Evolutionary conservation across 2,329 filamentous ascomycete species (phyloP), one percentile per base, ranked within the genome.

Genomic region (Aspergillus sp.): DNA sequence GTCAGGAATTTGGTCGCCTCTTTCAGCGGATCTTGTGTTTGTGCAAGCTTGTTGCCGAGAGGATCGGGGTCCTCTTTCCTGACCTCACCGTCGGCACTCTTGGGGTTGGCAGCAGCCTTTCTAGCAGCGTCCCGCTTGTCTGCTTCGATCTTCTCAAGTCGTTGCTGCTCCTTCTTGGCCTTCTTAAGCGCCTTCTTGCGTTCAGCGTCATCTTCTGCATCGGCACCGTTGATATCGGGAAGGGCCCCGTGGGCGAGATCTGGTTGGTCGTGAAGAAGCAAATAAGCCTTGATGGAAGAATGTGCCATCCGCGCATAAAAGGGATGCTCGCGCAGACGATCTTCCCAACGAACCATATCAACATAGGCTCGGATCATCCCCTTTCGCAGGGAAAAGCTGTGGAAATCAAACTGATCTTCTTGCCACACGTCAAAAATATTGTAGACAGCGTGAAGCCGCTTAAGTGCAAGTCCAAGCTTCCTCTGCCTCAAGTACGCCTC

Each of bases 391-490:
- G 92, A 97, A 76, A 99, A 99, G 73, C 87, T 91, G 81, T 99
- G 96, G 80, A 99, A 99, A 73, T 99, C 95, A 68, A 98, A 97
- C 70, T 99, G 95, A 68, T 99, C 95, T 73, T 99, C 96, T 71
- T 96, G 89, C 95, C 95, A 99, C 19, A 91, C 87, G 64, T 98
- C 93, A 69, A 99, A 99, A 64, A 99, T 96, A 75, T 90, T 91
- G 73, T 89, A 88, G 57, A 99, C 85, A 20, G 90, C 83, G 64
- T 93, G 90, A 75, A 97, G 93, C 50, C 96, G 87, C 80, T 99
- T 99, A 53, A 99, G 81, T 0, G 96, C 93, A 58, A 97, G 82
- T 4, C 89, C 91, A 47, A 90, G 79, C 66, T 96, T 92, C 63
- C 88, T 87, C 72, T 92, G 89, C 51, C 95, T 88, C 57, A 90